Evolutionary conservation across 202 grass and related monocot genomes (phyloP).

Genomic region (Elaeis oleifera): DNA sequence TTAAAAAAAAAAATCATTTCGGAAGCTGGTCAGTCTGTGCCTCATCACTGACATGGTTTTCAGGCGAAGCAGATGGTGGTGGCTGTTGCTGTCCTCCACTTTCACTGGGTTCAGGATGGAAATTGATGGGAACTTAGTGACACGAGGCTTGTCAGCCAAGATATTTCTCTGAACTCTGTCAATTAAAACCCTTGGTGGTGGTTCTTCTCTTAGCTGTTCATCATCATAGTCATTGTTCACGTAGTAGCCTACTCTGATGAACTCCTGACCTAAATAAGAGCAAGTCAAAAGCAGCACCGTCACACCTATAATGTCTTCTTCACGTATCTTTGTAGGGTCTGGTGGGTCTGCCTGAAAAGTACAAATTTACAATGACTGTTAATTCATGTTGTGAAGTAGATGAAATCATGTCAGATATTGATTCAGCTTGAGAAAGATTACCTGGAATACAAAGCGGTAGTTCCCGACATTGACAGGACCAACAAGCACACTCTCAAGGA

Average conservation of each 20-base stretch:
- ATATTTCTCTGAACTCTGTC: conserved; percentile 94
- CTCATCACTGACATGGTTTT: conserved; percentile 26
- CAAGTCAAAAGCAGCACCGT: conserved; percentile 90
- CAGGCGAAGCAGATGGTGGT: conserved; percentile 32
- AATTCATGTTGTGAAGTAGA: too few species aligned
- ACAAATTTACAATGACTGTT: too few species aligned
- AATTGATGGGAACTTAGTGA: conserved; percentile 98
- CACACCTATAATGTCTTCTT: conserved; percentile 96
- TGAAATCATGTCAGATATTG: neutral
- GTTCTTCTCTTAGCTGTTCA: conserved; percentile 89
- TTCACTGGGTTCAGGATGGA: conserved; percentile 73
- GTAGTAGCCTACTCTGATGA: conserved; percentile 97
- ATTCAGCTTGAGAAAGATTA: conserved; percentile 11
- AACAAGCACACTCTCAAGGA: conserved; percentile 92
- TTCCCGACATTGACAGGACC: conserved; percentile 94
- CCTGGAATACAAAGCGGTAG: conserved; percentile 93
- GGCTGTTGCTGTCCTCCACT: conserved; percentile 44
- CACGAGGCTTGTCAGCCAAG: conserved; percentile 84
- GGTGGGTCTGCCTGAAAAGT: conserved; percentile 84
- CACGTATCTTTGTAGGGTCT: conserved; percentile 82
- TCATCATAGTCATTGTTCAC: conserved; percentile 98
- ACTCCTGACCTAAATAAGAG: conserved; percentile 95
- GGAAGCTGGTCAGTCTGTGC: neutral
- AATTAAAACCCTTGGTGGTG: conserved; percentile 59
- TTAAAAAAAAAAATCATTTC: neutral